phyloP scores from a whole-genome alignment of 2,329 filamentous ascomycete genomes.

The Aureobasidium sp. region DNA sequence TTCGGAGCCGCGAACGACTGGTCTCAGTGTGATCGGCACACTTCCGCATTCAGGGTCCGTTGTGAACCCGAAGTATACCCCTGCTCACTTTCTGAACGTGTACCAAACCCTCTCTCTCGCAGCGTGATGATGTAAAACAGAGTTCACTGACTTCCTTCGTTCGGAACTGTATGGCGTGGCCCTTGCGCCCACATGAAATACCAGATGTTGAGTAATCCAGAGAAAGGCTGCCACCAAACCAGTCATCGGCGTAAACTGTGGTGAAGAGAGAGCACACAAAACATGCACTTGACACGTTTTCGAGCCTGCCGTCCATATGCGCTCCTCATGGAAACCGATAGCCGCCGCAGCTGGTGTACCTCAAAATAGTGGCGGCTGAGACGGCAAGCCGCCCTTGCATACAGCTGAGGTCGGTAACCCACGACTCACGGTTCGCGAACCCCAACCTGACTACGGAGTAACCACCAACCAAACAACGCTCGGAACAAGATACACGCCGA shows the following conservation, averaged over 20 bases:
- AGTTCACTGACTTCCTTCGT: too few species aligned
- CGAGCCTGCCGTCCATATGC: neutral
- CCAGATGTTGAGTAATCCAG: too few species aligned
- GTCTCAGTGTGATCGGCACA: neutral
- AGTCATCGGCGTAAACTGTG: neutral
- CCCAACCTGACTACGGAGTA: too few species aligned
- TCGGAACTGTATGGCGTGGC: too few species aligned
- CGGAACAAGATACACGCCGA: neutral
- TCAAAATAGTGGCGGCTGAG: too few species aligned
- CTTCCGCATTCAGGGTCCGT: neutral
- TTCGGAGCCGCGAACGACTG: too few species aligned
- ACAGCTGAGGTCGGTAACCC: neutral
- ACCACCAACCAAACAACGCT: neutral
- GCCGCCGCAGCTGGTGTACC: neutral
- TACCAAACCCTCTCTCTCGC: too few species aligned
- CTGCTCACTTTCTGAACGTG: neutral
- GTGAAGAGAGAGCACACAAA: neutral
- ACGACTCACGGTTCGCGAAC: neutral
- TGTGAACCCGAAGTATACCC: neutral
- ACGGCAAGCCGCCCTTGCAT: conserved; percentile 1
- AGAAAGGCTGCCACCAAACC: neutral
- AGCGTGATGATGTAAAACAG: neutral
- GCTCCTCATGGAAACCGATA: neutral
- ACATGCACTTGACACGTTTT: neutral
- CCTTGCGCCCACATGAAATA: too few species aligned